phyloP scores from a whole-genome alignment of 306 rosid species.

The Heteromeles arbutifolia region DNA sequence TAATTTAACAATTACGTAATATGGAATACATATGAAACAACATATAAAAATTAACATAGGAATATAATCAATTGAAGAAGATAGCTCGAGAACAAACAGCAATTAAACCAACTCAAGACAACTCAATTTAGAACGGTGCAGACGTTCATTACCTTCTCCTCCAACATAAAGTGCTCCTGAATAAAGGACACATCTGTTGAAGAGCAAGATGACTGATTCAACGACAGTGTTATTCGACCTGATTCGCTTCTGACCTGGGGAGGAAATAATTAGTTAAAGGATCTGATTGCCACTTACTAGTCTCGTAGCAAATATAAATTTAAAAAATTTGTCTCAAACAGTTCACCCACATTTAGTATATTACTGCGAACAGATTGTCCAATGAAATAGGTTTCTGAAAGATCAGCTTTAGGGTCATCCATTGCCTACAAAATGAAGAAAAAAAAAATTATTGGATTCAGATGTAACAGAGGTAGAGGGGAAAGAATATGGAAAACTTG shows the following conservation, averaged over 20 bases:
- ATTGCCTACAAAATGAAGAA: conserved; percentile 44
- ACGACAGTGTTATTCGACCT: conserved; percentile 64
- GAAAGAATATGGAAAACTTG: background rate
- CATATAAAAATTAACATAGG: background rate
- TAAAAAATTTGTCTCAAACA: conserved; percentile 9
- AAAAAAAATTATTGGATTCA: background rate
- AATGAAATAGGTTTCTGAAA: conserved; percentile 60
- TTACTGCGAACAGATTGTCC: conserved; percentile 93
- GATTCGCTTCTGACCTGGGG: conserved; percentile 55
- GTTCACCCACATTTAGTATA: conserved; percentile 61
- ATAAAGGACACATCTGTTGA: conserved; percentile 83
- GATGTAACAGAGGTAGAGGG: background rate
- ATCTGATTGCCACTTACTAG: conserved; percentile 4
- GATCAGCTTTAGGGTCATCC: conserved; percentile 57
- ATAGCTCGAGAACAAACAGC: background rate
- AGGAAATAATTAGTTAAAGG: background rate
- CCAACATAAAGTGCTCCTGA: conserved; percentile 62
- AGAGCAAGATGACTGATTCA: conserved; percentile 70
- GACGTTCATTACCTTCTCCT: conserved; percentile 57
- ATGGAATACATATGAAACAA: background rate
- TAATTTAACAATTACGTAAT: background rate
- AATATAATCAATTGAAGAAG: background rate
- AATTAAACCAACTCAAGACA: background rate
- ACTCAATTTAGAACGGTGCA: background rate
- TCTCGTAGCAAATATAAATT: conserved; percentile 1